These are phyloP conservation scores for Euphrasia confusa DNA, from an alignment of 257 asterid genomes.

Conservation along the genomic window DNA sequence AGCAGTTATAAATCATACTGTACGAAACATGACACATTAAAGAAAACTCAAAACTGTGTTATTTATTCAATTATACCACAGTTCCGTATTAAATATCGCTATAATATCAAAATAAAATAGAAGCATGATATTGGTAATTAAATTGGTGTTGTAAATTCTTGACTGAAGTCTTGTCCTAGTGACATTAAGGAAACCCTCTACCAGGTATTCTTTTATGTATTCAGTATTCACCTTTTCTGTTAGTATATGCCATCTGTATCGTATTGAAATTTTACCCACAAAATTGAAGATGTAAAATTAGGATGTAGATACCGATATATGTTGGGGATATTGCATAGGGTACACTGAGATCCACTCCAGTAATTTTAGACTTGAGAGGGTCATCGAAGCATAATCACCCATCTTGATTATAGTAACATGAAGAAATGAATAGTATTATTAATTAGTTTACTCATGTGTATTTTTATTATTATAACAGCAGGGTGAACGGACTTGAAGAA, in stretches of 20 bases:
- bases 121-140: neutral
- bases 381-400: constrained; percentile 4
- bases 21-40: neutral
- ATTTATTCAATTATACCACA: neutral
- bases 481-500: constrained; percentile 37
- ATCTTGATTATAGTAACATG: neutral
- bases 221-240: neutral
- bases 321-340: neutral
- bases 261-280: neutral
- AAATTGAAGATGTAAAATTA: neutral
- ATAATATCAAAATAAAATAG: neutral
- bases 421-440: neutral
- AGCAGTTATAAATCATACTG: neutral
- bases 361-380: neutral
- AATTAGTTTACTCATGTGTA: neutral
- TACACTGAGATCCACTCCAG: neutral
- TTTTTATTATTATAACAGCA: constrained; percentile 26
- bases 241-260: neutral
- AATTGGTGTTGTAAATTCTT: neutral
- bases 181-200: neutral
- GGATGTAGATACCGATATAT: neutral
- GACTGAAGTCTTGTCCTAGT: neutral
- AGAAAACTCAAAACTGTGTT: neutral
- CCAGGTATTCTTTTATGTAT: neutral
- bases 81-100: neutral